Conservation (phyloP, 2,329 filamentous ascomycete species). For the Chrysosporium queenslandicum region DNA sequence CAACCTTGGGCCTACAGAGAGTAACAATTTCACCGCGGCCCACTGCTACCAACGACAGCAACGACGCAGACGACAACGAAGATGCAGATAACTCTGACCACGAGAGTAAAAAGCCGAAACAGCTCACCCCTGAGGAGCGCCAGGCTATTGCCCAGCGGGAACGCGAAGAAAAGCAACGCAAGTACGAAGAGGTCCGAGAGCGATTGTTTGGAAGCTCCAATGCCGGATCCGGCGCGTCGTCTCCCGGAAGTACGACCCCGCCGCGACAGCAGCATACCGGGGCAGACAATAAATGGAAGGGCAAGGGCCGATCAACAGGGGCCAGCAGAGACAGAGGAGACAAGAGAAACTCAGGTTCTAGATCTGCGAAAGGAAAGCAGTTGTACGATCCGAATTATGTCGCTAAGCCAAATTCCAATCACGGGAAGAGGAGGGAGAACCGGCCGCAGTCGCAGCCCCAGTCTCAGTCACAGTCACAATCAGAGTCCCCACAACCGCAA, state of each 20-base stretch:
- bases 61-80: neutral
- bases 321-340: constrained; percentile 34
- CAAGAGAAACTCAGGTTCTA: constrained; percentile 36
- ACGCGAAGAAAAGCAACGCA: constrained; percentile 77
- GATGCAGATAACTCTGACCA: constrained; percentile 33
- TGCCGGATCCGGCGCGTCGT: constrained; percentile 40
- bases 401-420: constrained; percentile 50
- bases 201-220: constrained; percentile 64
- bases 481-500: constrained; percentile 31
- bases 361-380: constrained; percentile 41
- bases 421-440: constrained; percentile 37
- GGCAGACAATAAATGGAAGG: constrained; percentile 38
- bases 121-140: constrained; percentile 64
- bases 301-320: constrained; percentile 21
- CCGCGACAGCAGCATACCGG: constrained; percentile 27
- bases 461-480: too few species aligned
- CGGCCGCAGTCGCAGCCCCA: constrained; percentile 9
- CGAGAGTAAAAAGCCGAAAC: constrained; percentile 34
- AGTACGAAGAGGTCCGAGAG: constrained; percentile 79
- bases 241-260: constrained; percentile 53
- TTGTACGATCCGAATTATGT: constrained; percentile 69
- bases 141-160: constrained; percentile 67
- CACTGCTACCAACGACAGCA: too few species aligned
- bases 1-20: constrained; percentile 35
- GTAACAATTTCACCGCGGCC: constrained; percentile 32